Evolutionary conservation across 2,329 filamentous ascomycete genomes (phyloP), one percentile per base, ranked within the genome.

Genomic region (Acarospora socialis): DNA sequence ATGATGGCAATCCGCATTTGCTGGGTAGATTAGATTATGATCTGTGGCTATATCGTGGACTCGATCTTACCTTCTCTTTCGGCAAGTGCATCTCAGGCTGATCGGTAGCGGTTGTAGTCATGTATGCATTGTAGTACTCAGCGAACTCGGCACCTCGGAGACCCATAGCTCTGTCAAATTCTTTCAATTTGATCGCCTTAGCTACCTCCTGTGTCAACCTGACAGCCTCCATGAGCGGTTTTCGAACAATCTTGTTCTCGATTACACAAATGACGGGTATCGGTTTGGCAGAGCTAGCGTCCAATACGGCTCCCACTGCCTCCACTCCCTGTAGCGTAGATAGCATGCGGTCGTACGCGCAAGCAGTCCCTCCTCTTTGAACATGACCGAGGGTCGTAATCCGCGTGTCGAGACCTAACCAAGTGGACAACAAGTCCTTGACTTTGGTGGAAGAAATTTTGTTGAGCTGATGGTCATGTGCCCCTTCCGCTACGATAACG

Each of bases 341-440:
- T 28, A 98, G 68, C 73, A 90, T 87, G 44, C 90, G 75, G 58
- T 98, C 90, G 55, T 93, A 95, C 16, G 87, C 83, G 44, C 86
- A 90, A 4, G 90, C 84, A 2, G 78, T 73, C 27, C 90, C 90
- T 57, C 90, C 90, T 58, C 90, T 73, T 61, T 98, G 90, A n/a
- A 94, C 90, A 54, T 98, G 90, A 18, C 90, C 90, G 3, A 98
- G 69, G 1, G 90, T 92, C 1, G 90, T 95, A 49, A 94, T 84
- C 45, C 90, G 73, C 6, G 90, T 95, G 53, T 98, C 90, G 29
- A 95, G 69, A 27, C 72, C 16, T 4, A 94, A 71, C 7, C 80
- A 75, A 13, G 79, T 63, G 21, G 83, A 77, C n/a, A 98, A 71
- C 30, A 95, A 73, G 45, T 87, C 72, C 55, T 90, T 93, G 55